Evolutionary conservation across 306 rosid genomes (phyloP).

Genomic region (Quillaja saponaria): DNA sequence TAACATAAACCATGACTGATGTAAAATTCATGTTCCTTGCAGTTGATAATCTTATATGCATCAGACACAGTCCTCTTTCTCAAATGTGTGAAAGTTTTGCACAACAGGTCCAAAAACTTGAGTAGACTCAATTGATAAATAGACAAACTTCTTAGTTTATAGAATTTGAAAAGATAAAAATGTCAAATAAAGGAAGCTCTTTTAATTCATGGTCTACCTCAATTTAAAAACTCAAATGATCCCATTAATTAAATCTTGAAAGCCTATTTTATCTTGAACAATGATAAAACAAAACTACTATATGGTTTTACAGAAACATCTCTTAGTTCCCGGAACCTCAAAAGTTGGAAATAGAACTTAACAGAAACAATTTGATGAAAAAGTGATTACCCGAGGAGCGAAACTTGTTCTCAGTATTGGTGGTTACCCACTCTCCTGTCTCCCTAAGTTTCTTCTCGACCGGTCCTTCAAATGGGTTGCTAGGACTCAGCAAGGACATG

Average conservation of each 20-base stretch:
- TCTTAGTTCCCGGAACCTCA: neutral
- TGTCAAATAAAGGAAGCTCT: too few relatives aligned
- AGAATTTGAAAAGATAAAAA: too few relatives aligned
- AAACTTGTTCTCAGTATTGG: constrained; percentile 49
- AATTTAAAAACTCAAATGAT: too few relatives aligned
- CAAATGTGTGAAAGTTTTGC: too few relatives aligned
- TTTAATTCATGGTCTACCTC: too few relatives aligned
- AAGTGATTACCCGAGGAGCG: constrained; percentile 46
- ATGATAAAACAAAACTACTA: too few relatives aligned
- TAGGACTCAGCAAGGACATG: constrained; percentile 43
- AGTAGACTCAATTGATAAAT: neutral
- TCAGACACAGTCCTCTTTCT: neutral
- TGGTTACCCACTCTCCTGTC: constrained; percentile 70
- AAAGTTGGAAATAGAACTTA: neutral
- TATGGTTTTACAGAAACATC: neutral
- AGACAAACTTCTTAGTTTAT: neutral
- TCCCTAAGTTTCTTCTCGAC: constrained; percentile 69
- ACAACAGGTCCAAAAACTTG: neutral
- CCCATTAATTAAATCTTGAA: too few relatives aligned
- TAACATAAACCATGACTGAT: too few relatives aligned
- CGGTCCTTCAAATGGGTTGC: constrained; percentile 53
- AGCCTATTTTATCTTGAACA: too few relatives aligned
- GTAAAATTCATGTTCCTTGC: too few relatives aligned
- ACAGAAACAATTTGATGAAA: neutral
- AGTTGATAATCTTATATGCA: too few relatives aligned